phyloP scores from a whole-genome alignment of 2,329 filamentous ascomycete species.

The Aspergillus fructus region DNA sequence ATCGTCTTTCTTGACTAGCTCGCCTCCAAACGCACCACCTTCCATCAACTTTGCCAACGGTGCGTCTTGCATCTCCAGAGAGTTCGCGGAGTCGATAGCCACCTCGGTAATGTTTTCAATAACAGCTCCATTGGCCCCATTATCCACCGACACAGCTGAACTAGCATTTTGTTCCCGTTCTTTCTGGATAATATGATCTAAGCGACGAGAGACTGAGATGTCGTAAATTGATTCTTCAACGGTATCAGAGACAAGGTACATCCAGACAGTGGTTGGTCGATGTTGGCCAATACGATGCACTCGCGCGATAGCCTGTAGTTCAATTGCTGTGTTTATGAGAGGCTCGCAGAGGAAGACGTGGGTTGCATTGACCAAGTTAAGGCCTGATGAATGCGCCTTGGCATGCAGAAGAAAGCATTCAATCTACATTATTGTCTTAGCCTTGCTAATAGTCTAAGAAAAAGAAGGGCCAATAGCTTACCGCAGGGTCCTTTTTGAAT shows the following conservation, averaged over 20 bases:
- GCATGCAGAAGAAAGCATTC: constrained; percentile 90
- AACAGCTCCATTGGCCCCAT: constrained; percentile 15
- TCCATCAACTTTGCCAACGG: constrained; percentile 69
- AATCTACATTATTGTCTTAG: constrained; percentile 39
- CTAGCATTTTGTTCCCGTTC: constrained; percentile 32
- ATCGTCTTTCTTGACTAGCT: constrained; percentile 75
- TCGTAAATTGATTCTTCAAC: constrained; percentile 92
- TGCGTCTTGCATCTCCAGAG: constrained; percentile 75
- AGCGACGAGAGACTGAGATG: constrained; percentile 73
- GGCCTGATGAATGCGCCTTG: constrained; percentile 79
- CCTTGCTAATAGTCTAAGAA: not conserved
- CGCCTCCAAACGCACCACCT: constrained; percentile 69
- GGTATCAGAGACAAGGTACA: constrained; percentile 87
- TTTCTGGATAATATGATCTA: constrained; percentile 69
- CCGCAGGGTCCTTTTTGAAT: constrained; percentile 72
- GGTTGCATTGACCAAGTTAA: constrained; percentile 89
- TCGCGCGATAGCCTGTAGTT: constrained; percentile 90
- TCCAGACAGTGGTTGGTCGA: constrained; percentile 87
- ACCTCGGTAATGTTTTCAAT: constrained; percentile 52
- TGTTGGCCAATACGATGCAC: constrained; percentile 93
- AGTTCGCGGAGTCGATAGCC: constrained; percentile 79
- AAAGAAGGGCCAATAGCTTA: constrained; percentile 22
- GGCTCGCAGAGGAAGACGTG: constrained; percentile 96
- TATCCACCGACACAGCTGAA: not conserved
- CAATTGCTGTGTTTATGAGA: constrained; percentile 86